A percentile compares a stretch with the other conserved stretches of the same genome.
Evolutionary conservation across 495 filamentous ascomycete genomes (phyloP).

Genomic region (Astrothelium macrocarpum): DNA sequence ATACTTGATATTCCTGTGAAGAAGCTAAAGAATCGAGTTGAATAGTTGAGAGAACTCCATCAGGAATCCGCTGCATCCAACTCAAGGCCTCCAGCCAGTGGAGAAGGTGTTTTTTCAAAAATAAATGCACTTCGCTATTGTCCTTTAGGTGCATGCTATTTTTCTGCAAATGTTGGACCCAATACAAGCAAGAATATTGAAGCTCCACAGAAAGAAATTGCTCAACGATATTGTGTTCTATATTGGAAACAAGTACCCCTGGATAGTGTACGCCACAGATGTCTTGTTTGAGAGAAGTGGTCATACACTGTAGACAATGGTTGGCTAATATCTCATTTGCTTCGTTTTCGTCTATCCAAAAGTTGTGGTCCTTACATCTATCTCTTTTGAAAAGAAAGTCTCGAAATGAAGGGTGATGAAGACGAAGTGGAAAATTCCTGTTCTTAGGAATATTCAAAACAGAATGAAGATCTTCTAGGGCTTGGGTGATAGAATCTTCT

Average conservation of each 20-base stretch:
- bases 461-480: neutral
- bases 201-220: conserved; percentile 13
- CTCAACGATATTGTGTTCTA: neutral
- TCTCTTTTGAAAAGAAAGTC: neutral
- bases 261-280: neutral
- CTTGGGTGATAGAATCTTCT: neutral
- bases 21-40: too few relatives aligned
- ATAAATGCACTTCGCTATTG: conserved; percentile 16
- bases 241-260: conserved; percentile 2
- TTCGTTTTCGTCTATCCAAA: neutral
- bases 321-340: neutral
- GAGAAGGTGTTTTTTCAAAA: conserved; percentile 16
- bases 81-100: conserved; percentile 24
- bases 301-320: neutral
- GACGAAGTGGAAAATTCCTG: neutral
- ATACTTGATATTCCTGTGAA: too few relatives aligned
- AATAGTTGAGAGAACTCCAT: too few relatives aligned
- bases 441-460: neutral
- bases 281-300: neutral
- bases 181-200: conserved; percentile 29
- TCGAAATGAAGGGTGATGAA: neutral
- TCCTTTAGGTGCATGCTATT: conserved; percentile 10
- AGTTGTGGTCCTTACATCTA: neutral
- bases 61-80: conserved; percentile 9
- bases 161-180: conserved; percentile 25